A percentile compares a stretch with the other conserved stretches of the same genome.
Evolutionary conservation across 805 yeast species (phyloP).

Genomic region (Saccharomycopsis fodiens): DNA sequence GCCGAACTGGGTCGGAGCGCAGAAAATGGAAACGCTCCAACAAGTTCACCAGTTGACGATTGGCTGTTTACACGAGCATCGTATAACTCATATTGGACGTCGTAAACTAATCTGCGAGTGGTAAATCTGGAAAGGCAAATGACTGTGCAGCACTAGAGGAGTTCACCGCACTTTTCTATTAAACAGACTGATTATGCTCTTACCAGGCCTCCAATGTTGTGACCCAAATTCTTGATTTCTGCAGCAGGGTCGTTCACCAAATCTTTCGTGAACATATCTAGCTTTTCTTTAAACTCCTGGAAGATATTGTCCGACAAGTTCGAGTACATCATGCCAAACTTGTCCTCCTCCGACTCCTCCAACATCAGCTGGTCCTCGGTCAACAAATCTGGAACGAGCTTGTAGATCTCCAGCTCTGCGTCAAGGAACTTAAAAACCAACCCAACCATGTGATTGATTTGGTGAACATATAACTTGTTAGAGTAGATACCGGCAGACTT

Average conservation of each 20-base stretch:
- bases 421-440: slow-evolving; percentile 33
- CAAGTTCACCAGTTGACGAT: too few species aligned
- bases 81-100: too few species aligned
- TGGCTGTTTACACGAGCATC: too few species aligned
- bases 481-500: slow-evolving; percentile 31
- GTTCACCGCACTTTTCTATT: too few species aligned
- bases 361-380: not conserved
- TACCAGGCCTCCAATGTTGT: not conserved
- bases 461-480: slow-evolving; percentile 34
- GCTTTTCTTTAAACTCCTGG: slow-evolving; percentile 36
- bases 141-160: too few species aligned
- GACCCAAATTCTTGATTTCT: slow-evolving; percentile 43
- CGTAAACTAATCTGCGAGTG: too few species aligned
- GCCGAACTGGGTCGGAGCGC: too few species aligned
- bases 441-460: slow-evolving; percentile 32
- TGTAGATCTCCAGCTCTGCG: slow-evolving; percentile 32
- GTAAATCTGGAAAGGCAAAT: too few species aligned
- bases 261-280: slow-evolving; percentile 41
- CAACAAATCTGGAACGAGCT: slow-evolving; percentile 30
- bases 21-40: too few species aligned
- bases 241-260: slow-evolving; percentile 44
- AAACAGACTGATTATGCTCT: too few species aligned
- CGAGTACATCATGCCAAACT: slow-evolving; percentile 25
- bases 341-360: slow-evolving; percentile 7
- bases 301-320: slow-evolving; percentile 35